Percentiles rank a stretch among this genome's conserved stretches.
Evolutionary conservation across 768 basidiomycete genomes (phyloP).

Genomic region (Hypholoma fasciculare): DNA sequence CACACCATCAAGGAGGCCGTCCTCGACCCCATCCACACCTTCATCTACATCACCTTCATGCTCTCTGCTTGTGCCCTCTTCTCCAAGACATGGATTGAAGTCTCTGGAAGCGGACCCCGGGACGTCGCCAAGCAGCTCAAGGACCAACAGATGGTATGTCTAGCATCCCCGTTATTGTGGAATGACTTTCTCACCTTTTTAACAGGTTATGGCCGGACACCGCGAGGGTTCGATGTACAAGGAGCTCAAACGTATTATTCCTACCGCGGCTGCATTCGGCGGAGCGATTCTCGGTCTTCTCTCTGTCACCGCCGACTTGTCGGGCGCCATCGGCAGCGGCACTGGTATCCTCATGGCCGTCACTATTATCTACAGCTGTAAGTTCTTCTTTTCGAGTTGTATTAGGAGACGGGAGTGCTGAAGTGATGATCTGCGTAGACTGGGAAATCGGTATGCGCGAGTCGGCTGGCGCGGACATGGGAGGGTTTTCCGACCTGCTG

Average conservation of each 20-base stretch:
- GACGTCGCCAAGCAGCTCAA: constrained; percentile 98
- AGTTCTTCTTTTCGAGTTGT: constrained; percentile 27
- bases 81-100: constrained; percentile 99
- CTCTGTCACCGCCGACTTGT: constrained; percentile 88
- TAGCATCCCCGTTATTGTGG: background rate
- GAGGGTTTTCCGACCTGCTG: constrained; percentile 75
- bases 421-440: constrained; percentile 44
- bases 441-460: constrained; percentile 96
- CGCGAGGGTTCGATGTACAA: constrained; percentile 99
- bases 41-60: constrained; percentile 90
- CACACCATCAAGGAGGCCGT: constrained; percentile 87
- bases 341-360: constrained; percentile 98
- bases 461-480: constrained; percentile 81
- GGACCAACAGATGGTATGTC: constrained; percentile 89
- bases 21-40: constrained; percentile 92
- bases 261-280: constrained; percentile 95
- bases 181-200: background rate
- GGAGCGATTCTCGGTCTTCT: constrained; percentile 95
- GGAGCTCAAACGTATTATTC: constrained; percentile 97
- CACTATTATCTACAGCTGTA: constrained; percentile 94
- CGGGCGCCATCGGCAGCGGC: constrained; percentile 95
- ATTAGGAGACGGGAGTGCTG: background rate
- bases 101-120: constrained; percentile 92
- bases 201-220: constrained; percentile 77
- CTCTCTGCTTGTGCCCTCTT: constrained; percentile 93